A percentile compares a stretch with the other conserved stretches of the same genome.
These are phyloP conservation scores for Phytophthora multivora DNA, from an alignment of 352 stramenopile genomes.

Conservation along the genomic window DNA sequence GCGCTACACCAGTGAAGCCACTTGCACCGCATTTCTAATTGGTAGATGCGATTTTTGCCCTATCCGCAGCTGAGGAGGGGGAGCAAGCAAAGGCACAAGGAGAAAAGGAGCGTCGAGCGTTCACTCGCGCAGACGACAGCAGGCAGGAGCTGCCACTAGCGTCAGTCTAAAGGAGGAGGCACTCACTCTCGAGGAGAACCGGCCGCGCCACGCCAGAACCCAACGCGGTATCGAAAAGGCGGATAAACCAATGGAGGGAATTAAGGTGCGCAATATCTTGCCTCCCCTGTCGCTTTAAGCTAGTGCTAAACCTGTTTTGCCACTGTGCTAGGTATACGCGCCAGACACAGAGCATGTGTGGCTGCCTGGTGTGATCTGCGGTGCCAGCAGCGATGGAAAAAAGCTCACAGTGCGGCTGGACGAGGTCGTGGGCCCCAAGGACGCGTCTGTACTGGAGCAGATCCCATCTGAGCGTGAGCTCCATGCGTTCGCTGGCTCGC, in stretches of 20 bases:
- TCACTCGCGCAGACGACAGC: constrained; percentile 30
- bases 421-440: constrained; percentile 56
- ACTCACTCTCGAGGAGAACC: neutral
- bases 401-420: constrained; percentile 70
- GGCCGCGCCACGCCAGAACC: neutral
- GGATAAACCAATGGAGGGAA: constrained; percentile 52
- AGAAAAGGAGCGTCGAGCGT: constrained; percentile 23
- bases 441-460: constrained; percentile 41
- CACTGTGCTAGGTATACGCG: constrained; percentile 57
- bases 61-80: constrained; percentile 19
- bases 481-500: constrained; percentile 52
- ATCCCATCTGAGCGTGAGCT: constrained; percentile 62
- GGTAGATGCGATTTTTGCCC: constrained; percentile 13
- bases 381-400: constrained; percentile 46
- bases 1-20: constrained; percentile 30
- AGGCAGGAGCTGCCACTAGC: constrained; percentile 11
- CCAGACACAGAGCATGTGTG: constrained; percentile 81
- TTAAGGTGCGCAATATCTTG: constrained; percentile 45
- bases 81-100: constrained; percentile 11
- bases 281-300: constrained; percentile 31
- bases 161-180: constrained; percentile 7
- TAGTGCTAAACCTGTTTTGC: constrained; percentile 11
- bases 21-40: constrained; percentile 18
- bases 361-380: constrained; percentile 76
- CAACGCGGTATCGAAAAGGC: constrained; percentile 10